These are phyloP conservation scores for Dothiorella sarmentorum DNA, from an alignment of 2,329 filamentous ascomycete species.

Conservation along the genomic window DNA sequence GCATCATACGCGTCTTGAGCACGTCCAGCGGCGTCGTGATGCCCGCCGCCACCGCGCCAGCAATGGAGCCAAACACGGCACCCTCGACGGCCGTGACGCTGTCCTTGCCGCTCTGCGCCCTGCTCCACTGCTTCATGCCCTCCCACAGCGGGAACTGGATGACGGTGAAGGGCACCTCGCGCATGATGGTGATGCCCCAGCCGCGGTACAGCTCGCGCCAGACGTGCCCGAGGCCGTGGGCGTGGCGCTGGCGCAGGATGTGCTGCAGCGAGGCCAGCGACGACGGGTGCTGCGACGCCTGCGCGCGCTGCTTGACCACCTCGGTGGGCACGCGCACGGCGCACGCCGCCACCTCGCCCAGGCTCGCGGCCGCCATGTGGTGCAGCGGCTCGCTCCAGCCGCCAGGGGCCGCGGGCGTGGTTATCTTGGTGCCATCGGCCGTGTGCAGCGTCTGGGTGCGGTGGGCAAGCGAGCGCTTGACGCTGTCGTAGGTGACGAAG, in stretches of 20 bases:
- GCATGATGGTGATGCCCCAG: slow-evolving; percentile 86
- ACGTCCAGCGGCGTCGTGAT: slow-evolving; percentile 93
- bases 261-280: slow-evolving; percentile 64
- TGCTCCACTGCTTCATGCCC: slow-evolving; percentile 72
- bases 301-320: slow-evolving; percentile 93
- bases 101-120: slow-evolving; percentile 36
- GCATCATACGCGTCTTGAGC: slow-evolving; percentile 94
- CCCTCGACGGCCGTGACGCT: slow-evolving; percentile 71
- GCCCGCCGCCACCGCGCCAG: slow-evolving; percentile 81
- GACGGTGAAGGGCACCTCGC: slow-evolving; percentile 95
- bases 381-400: slow-evolving; percentile 32
- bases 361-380: slow-evolving; percentile 81
- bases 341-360: slow-evolving; percentile 90
- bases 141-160: slow-evolving; percentile 99
- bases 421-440: slow-evolving; percentile 15
- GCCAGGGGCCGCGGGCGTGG: neutral
- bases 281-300: slow-evolving; percentile 76
- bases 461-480: slow-evolving; percentile 45
- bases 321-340: slow-evolving; percentile 91
- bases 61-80: slow-evolving; percentile 76
- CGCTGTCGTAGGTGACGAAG: slow-evolving; percentile 88
- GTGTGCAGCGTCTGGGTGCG: slow-evolving; percentile 13
- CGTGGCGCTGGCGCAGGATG: slow-evolving; percentile 53
- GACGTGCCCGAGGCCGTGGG: slow-evolving; percentile 53
- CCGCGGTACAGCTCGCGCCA: slow-evolving; percentile 86